These are phyloP conservation scores for Backusella luteola DNA, from an alignment of 192 early-diverging fungal species.

Conservation along the genomic window DNA sequence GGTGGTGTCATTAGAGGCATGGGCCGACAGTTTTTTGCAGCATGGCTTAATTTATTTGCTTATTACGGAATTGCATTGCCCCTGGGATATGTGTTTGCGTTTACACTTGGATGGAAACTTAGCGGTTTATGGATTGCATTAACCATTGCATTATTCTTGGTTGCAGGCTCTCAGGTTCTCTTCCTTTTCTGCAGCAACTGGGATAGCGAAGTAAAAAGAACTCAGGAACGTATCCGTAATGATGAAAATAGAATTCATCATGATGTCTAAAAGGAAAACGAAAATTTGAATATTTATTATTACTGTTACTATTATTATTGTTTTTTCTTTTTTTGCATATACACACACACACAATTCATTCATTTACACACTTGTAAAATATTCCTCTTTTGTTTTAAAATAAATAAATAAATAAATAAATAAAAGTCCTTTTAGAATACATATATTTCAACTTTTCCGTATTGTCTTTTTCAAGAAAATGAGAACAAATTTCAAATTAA, in stretches of 20 bases:
- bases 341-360: neutral
- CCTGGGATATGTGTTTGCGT: slow-evolving; percentile 52
- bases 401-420: neutral
- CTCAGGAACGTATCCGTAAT: slow-evolving; percentile 13
- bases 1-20: slow-evolving; percentile 74
- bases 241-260: slow-evolving; percentile 1
- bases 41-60: slow-evolving; percentile 50
- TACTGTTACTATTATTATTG: too few species aligned
- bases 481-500: too few species aligned
- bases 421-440: neutral
- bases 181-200: slow-evolving; percentile 29
- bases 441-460: neutral
- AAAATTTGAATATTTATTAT: neutral
- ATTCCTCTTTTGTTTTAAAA: neutral
- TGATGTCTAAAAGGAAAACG: neutral
- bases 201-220: slow-evolving; percentile 21
- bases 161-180: neutral
- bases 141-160: slow-evolving; percentile 42
- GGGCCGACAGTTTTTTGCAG: slow-evolving; percentile 69
- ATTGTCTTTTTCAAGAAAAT: too few species aligned
- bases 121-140: slow-evolving; percentile 65
- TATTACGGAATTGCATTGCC: slow-evolving; percentile 74
- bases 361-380: neutral
- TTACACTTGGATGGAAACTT: slow-evolving; percentile 54
- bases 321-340: neutral